These are phyloP conservation scores for Cordyceps farinosa DNA, from an alignment of 2,329 filamentous ascomycete genomes.

Conservation along the genomic window DNA sequence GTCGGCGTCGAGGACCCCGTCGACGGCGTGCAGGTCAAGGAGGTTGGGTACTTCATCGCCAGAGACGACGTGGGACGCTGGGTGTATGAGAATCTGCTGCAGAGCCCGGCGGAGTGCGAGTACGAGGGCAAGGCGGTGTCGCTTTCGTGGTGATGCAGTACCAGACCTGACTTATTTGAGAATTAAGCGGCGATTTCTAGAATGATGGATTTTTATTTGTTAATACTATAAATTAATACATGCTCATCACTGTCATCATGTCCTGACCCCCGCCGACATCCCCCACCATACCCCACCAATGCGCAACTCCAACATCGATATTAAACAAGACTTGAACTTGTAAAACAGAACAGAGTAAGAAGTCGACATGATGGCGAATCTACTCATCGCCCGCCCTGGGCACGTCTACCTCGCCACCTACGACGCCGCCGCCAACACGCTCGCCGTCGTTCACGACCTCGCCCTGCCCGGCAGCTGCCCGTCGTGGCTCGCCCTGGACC, in stretches of 20 bases:
- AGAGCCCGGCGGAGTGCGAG: conserved; percentile 16
- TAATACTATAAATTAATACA: neutral
- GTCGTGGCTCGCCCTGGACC: conserved; percentile 45
- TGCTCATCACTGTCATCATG: neutral
- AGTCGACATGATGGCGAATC: conserved; percentile 21
- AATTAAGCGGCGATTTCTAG: neutral
- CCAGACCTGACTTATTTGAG: conserved; percentile 17
- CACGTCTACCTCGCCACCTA: conserved; percentile 42
- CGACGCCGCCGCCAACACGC: conserved; percentile 32
- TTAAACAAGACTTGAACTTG: neutral
- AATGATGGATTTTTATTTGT: neutral
- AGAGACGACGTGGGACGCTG: conserved; percentile 41
- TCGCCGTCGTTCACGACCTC: conserved; percentile 35
- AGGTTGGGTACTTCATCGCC: conserved; percentile 40
- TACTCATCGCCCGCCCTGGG: conserved; percentile 41
- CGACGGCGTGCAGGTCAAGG: conserved; percentile 32
- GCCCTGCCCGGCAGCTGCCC: conserved; percentile 35
- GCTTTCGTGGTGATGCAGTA: conserved; percentile 26
- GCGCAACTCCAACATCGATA: neutral
- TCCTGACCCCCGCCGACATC: neutral
- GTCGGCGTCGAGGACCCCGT: conserved; percentile 32
- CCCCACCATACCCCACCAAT: neutral
- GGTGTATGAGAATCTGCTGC: conserved; percentile 37
- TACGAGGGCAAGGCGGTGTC: conserved; percentile 30
- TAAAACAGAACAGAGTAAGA: too few species aligned